phyloP scores from a whole-genome alignment of 805 yeast genomes.

The Metschnikowia vanudenii region DNA sequence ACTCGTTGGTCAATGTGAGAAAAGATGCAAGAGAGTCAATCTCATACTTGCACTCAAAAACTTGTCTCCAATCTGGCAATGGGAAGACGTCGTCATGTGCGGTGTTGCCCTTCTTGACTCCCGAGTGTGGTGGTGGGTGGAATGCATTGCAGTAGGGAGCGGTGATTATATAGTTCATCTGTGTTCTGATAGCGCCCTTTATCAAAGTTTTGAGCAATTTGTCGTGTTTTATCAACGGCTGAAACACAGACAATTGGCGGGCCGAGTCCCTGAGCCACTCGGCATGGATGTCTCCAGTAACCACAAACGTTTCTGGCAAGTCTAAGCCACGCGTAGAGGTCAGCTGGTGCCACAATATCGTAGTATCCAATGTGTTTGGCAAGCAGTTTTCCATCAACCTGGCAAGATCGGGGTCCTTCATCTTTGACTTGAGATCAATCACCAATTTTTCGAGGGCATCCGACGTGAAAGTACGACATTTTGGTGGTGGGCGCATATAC shows the following conservation, averaged over 20 bases:
- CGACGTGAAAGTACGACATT: conserved; percentile 74
- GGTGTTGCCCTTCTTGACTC: conserved; percentile 48
- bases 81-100: conserved; percentile 69
- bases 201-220: conserved; percentile 49
- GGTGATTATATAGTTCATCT: conserved; percentile 57
- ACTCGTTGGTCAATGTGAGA: conserved; percentile 70
- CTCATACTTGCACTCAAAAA: conserved; percentile 89
- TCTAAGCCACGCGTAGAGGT: conserved; percentile 16
- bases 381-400: conserved; percentile 76
- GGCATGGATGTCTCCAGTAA: conserved; percentile 91
- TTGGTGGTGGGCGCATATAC: conserved; percentile 68
- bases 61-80: conserved; percentile 62
- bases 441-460: conserved; percentile 60
- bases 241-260: conserved; percentile 75
- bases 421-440: conserved; percentile 45
- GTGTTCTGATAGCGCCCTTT: conserved; percentile 78
- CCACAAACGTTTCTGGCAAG: conserved; percentile 64
- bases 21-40: conserved; percentile 84
- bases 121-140: conserved; percentile 69
- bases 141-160: conserved; percentile 90
- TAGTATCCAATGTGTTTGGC: conserved; percentile 87
- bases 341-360: conserved; percentile 65
- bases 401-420: conserved; percentile 65
- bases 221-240: conserved; percentile 57
- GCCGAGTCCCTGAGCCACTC: conserved; percentile 92